These are phyloP conservation scores for Pelargonium exstipulatum DNA, from an alignment of 441 rosid species.

Conservation along the genomic window DNA sequence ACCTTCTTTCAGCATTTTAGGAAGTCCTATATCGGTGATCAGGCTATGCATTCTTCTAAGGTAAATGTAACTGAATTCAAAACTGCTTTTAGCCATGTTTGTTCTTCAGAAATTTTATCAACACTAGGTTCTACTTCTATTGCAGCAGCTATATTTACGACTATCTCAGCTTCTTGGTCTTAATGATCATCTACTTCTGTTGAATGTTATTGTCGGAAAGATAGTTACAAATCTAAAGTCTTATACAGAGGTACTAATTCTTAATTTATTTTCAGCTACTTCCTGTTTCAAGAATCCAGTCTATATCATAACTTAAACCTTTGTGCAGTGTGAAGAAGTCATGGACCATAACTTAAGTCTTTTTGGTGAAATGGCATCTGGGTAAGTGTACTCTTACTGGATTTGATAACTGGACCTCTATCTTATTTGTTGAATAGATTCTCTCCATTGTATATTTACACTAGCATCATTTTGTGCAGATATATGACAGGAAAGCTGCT, in stretches of 20 bases:
- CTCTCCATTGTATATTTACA: background rate
- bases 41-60: constrained; percentile 98
- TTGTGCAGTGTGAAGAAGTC: constrained; percentile 81
- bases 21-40: constrained; percentile 99
- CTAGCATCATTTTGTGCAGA: constrained; percentile 35
- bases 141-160: constrained; percentile 96
- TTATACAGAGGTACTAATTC: constrained; percentile 67
- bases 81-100: background rate
- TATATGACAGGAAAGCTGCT: constrained; percentile 99
- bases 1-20: constrained; percentile 94
- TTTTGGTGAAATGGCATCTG: constrained; percentile 95
- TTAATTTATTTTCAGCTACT: constrained; percentile 14
- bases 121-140: constrained; percentile 29
- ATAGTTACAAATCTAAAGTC: constrained; percentile 94
- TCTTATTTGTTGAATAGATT: constrained; percentile 10
- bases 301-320: constrained; percentile 17
- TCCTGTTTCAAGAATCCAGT: constrained; percentile 1
- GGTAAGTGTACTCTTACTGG: constrained; percentile 49
- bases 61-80: constrained; percentile 35
- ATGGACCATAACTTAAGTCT: constrained; percentile 89
- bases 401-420: constrained; percentile 14
- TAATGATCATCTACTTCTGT: constrained; percentile 80
- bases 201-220: constrained; percentile 93
- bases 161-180: constrained; percentile 92
- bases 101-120: constrained; percentile 9